Percentiles rank a stretch among this genome's conserved stretches.
phyloP scores from a whole-genome alignment of 352 stramenopile genomes.

The Poterioochromonas sp. region DNA sequence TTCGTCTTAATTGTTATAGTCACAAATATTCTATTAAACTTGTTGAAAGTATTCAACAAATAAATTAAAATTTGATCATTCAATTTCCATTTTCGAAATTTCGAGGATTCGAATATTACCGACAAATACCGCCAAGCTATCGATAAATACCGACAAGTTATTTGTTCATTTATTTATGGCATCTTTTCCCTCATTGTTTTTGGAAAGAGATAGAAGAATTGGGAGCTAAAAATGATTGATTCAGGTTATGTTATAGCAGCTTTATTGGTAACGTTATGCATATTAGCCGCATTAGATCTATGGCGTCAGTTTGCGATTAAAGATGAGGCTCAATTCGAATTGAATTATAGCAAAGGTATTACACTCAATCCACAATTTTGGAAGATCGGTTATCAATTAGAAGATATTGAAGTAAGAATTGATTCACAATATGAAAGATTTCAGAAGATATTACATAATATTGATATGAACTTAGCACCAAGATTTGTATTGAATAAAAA shows the following conservation, averaged over 20 bases:
- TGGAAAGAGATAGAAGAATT: too few relatives aligned
- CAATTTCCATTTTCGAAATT: too few relatives aligned
- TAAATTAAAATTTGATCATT: too few relatives aligned
- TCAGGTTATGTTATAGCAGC: background rate
- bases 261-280: background rate
- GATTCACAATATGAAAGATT: background rate
- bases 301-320: slow-evolving; percentile 2
- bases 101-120: too few relatives aligned
- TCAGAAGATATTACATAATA: background rate
- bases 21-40: too few relatives aligned
- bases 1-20: too few relatives aligned
- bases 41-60: too few relatives aligned
- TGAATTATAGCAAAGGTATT: background rate
- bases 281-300: background rate
- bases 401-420: background rate
- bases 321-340: background rate
- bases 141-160: too few relatives aligned
- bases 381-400: background rate
- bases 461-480: background rate
- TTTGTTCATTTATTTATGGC: too few relatives aligned
- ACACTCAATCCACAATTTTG: background rate
- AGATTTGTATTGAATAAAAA: background rate
- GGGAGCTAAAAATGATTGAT: too few relatives aligned
- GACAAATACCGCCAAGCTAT: too few relatives aligned
- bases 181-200: too few relatives aligned